phyloP scores from a whole-genome alignment of 306 rosid genomes.

The Calophaca sinica region DNA sequence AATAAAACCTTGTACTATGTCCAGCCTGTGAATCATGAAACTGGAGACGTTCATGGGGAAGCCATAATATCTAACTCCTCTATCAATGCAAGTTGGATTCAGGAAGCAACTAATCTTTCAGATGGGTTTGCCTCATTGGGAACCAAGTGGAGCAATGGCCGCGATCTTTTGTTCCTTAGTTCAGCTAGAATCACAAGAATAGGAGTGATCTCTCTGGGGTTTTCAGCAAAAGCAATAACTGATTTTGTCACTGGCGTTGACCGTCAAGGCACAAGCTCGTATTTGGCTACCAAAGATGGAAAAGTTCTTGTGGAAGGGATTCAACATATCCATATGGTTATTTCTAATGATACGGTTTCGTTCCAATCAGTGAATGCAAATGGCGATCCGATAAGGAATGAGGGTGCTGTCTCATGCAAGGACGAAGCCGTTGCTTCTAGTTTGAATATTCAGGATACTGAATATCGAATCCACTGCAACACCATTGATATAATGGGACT shows the following conservation, averaged over 20 bases:
- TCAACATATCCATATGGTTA: slow-evolving; percentile 24
- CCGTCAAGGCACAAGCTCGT: slow-evolving; percentile 44
- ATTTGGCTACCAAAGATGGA: slow-evolving; percentile 58
- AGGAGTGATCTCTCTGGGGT: slow-evolving; percentile 56
- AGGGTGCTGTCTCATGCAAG: slow-evolving; percentile 52
- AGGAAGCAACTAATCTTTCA: slow-evolving; percentile 37
- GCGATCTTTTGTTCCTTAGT: slow-evolving; percentile 47
- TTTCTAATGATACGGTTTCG: slow-evolving; percentile 43
- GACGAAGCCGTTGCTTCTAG: slow-evolving; percentile 39
- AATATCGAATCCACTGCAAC: slow-evolving; percentile 50
- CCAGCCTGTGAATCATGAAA: slow-evolving; percentile 50
- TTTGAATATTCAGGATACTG: slow-evolving; percentile 45
- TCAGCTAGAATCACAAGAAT: slow-evolving; percentile 49
- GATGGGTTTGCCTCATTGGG: slow-evolving; percentile 52
- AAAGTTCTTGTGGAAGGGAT: slow-evolving; percentile 52
- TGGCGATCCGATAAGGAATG: slow-evolving; percentile 33
- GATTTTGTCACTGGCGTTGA: slow-evolving; percentile 38
- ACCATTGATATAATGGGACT: slow-evolving; percentile 55
- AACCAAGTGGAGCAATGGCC: slow-evolving; percentile 46
- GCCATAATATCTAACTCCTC: slow-evolving; percentile 37
- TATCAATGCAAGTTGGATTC: slow-evolving; percentile 46
- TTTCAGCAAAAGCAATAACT: slow-evolving; percentile 40
- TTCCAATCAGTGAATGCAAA: slow-evolving; percentile 46
- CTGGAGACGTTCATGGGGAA: slow-evolving; percentile 55
- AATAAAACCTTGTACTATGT: slow-evolving; percentile 31